A percentile compares a stretch with the other conserved stretches of the same genome.
phyloP scores from a whole-genome alignment of 2,329 filamentous ascomycete species.

The Ploettnerulaceae sp. region DNA sequence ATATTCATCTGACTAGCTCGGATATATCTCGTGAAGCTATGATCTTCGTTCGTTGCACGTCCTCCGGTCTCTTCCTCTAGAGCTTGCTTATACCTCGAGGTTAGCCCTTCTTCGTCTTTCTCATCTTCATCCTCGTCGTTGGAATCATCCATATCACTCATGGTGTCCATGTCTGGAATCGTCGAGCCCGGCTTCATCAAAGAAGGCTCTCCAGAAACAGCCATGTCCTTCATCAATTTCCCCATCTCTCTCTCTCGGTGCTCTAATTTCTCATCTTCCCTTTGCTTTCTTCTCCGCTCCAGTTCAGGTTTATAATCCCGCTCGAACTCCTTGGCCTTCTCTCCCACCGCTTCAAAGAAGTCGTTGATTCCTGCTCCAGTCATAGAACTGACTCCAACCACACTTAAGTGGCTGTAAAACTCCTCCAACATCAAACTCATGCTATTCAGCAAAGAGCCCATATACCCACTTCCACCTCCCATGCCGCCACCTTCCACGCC shows the following conservation, averaged over 20 bases:
- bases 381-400: slow-evolving; percentile 91
- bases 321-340: slow-evolving; percentile 84
- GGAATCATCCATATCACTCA: slow-evolving; percentile 38
- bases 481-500: slow-evolving; percentile 60
- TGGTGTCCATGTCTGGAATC: slow-evolving; percentile 35
- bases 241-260: slow-evolving; percentile 76
- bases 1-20: slow-evolving; percentile 33
- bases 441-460: slow-evolving; percentile 91
- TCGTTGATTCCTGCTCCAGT: slow-evolving; percentile 87
- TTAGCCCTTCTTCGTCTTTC: slow-evolving; percentile 61
- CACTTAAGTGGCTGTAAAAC: slow-evolving; percentile 89
- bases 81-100: slow-evolving; percentile 72
- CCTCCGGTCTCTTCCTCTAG: slow-evolving; percentile 48
- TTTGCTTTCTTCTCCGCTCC: slow-evolving; percentile 68
- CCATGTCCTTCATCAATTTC: slow-evolving; percentile 94
- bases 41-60: slow-evolving; percentile 33
- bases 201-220: slow-evolving; percentile 43
- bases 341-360: slow-evolving; percentile 84
- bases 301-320: slow-evolving; percentile 89
- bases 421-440: slow-evolving; percentile 98
- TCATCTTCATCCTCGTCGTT: slow-evolving; percentile 56
- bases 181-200: slow-evolving; percentile 33
- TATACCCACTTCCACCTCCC: slow-evolving; percentile 82
- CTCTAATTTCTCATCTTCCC: slow-evolving; percentile 69
- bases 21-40: slow-evolving; percentile 35